These are phyloP conservation scores for Phaffia tasmanica DNA, from an alignment of 768 basidiomycete genomes.

Conservation along the genomic window DNA sequence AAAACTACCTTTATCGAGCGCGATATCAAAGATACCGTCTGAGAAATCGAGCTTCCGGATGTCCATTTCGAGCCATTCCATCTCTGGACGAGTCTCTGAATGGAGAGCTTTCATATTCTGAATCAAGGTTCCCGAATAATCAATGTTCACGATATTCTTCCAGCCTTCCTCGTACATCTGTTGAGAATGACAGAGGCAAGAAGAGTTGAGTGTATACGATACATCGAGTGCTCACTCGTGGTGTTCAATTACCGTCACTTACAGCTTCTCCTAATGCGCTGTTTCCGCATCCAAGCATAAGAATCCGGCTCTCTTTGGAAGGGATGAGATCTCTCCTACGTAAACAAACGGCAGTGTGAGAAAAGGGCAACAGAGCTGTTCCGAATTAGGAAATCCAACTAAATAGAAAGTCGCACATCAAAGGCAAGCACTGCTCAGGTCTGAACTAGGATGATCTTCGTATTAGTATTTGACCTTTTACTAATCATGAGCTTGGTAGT, in stretches of 20 bases:
- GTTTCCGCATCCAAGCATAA: slow-evolving; percentile 38
- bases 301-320: slow-evolving; percentile 28
- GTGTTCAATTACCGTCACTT: slow-evolving; percentile 22
- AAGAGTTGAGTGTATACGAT: too few relatives aligned
- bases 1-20: slow-evolving; percentile 62
- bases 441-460: neutral
- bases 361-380: neutral
- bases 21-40: slow-evolving; percentile 57
- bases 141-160: slow-evolving; percentile 63
- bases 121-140: slow-evolving; percentile 69
- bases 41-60: slow-evolving; percentile 57
- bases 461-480: too few relatives aligned
- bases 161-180: slow-evolving; percentile 70
- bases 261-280: slow-evolving; percentile 33
- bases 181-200: neutral
- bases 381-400: neutral
- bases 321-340: slow-evolving; percentile 23
- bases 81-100: slow-evolving; percentile 46
- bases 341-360: neutral
- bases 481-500: slow-evolving; percentile 29
- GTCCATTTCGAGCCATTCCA: slow-evolving; percentile 81
- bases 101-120: slow-evolving; percentile 59
- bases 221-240: neutral
- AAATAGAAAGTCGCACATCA: slow-evolving; percentile 3
- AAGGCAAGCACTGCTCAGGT: slow-evolving; percentile 27